phyloP scores from a whole-genome alignment of 768 basidiomycete genomes.

The Trametes cingulata region DNA sequence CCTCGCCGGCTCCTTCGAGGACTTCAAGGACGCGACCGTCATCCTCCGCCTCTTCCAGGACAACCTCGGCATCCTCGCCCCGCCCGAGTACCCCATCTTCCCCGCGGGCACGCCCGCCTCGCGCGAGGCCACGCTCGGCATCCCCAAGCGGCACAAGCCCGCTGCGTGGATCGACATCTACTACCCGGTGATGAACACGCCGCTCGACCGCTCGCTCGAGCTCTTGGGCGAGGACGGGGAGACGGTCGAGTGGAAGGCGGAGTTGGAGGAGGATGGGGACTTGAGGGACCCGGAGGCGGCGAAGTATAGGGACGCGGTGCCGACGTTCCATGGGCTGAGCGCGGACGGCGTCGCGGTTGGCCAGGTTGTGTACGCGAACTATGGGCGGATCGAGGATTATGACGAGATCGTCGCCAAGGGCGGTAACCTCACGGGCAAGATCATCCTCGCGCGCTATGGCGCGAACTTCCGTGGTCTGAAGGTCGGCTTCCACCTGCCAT shows the following conservation, averaged over 20 bases:
- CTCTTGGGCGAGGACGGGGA: constrained; percentile 65
- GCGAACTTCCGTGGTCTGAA: constrained; percentile 87
- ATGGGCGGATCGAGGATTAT: constrained; percentile 75
- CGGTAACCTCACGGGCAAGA: constrained; percentile 71
- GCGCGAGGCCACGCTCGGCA: constrained; percentile 60
- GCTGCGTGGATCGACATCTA: constrained; percentile 85
- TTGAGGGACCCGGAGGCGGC: constrained; percentile 71
- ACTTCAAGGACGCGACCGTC: constrained; percentile 60
- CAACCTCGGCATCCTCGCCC: constrained; percentile 57
- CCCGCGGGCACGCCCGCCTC: constrained; percentile 71
- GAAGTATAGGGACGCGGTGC: constrained; percentile 63
- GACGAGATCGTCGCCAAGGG: constrained; percentile 66
- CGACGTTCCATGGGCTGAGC: constrained; percentile 85
- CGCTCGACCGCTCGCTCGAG: constrained; percentile 65
- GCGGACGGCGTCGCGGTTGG: constrained; percentile 76
- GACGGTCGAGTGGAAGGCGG: constrained; percentile 63
- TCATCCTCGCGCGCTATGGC: constrained; percentile 80
- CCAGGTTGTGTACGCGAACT: constrained; percentile 74
- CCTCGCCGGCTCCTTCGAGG: constrained; percentile 57
- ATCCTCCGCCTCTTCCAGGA: constrained; percentile 69
- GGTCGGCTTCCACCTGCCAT: constrained; percentile 37
- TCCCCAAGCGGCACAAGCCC: constrained; percentile 48
- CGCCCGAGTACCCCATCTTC: constrained; percentile 56
- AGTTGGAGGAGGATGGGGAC: constrained; percentile 74
- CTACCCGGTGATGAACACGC: constrained; percentile 84